Evolutionary conservation across 148 eudicot genomes (phyloP).

Genomic region (Limonium bicolor): DNA sequence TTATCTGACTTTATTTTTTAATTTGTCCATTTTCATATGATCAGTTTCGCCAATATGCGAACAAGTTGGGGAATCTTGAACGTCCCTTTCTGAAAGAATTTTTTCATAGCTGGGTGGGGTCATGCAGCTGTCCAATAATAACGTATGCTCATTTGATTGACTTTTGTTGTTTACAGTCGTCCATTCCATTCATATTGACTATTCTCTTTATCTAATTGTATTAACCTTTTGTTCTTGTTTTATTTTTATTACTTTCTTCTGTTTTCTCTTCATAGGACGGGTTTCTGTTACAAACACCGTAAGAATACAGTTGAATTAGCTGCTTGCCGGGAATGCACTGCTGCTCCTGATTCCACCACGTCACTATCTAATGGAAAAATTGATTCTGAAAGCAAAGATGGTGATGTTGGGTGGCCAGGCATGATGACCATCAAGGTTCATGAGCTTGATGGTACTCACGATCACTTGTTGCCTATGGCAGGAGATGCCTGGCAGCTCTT

Average conservation of each 20-base stretch:
- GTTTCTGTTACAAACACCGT: constrained; percentile 86
- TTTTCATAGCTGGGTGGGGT: constrained; percentile 94
- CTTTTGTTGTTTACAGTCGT: not conserved
- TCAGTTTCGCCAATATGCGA: constrained; percentile 91
- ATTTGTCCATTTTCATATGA: not conserved
- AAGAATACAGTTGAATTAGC: constrained; percentile 85
- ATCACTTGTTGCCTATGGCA: constrained; percentile 94
- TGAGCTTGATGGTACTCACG: constrained; percentile 98
- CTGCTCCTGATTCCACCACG: constrained; percentile 26
- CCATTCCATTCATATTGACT: no score
- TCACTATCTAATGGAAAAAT: constrained; percentile 22
- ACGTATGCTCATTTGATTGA: constrained; percentile 26
- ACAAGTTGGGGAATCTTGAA: constrained; percentile 93
- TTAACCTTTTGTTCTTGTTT: not conserved
- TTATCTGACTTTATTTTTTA: not conserved
- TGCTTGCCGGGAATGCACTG: constrained; percentile 75
- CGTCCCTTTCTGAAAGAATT: constrained; percentile 95
- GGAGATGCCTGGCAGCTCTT: constrained; percentile 92
- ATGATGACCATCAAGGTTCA: constrained; percentile 98
- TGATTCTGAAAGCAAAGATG: constrained; percentile 63
- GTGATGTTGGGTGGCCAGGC: constrained; percentile 93
- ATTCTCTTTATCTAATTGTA: not conserved
- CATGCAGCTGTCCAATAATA: constrained; percentile 88
- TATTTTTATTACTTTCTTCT: not conserved
- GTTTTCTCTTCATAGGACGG: constrained; percentile 47